Evolutionary conservation across 345 rosid species (phyloP).

Genomic region (Citrus mangshanensis): DNA sequence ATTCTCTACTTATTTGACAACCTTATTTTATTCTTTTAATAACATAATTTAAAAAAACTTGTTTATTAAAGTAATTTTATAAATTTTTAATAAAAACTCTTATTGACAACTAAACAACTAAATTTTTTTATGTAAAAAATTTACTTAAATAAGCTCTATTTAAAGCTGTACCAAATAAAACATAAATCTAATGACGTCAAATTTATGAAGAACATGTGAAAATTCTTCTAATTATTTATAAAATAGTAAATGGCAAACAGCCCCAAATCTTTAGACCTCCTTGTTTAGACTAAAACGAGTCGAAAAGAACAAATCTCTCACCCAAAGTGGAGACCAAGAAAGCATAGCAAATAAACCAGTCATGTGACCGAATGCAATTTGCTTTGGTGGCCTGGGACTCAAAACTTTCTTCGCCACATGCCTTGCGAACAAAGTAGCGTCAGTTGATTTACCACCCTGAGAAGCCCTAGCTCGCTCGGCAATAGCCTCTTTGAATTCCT

Average conservation of each 20-base stretch:
- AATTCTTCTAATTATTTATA: no score
- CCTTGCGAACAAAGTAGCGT: conserved; percentile 43
- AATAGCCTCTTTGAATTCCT: conserved; percentile 46
- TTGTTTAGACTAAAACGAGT: conserved; percentile 36
- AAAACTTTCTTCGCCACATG: conserved; percentile 51
- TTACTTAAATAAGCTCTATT: no score
- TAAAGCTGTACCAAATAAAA: no score
- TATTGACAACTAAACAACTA: no score
- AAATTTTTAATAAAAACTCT: no score
- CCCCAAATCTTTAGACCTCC: conserved; percentile 17
- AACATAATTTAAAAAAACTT: no score
- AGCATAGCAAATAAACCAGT: conserved; percentile 51
- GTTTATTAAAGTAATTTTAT: accelerated
- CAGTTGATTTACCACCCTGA: conserved; percentile 41
- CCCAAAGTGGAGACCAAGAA: conserved; percentile 62
- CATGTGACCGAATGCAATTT: conserved; percentile 56
- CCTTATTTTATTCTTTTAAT: no score
- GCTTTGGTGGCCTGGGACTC: conserved; percentile 51
- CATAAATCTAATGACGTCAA: not conserved
- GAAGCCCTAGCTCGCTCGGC: conserved; percentile 55
- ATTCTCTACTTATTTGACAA: no score
- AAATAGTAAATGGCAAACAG: not conserved
- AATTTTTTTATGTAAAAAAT: no score
- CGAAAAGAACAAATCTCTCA: conserved; percentile 50
- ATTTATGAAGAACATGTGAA: not conserved